phyloP scores from a whole-genome alignment of 2,329 filamentous ascomycete genomes.

The Domatiomyces catenatus region DNA sequence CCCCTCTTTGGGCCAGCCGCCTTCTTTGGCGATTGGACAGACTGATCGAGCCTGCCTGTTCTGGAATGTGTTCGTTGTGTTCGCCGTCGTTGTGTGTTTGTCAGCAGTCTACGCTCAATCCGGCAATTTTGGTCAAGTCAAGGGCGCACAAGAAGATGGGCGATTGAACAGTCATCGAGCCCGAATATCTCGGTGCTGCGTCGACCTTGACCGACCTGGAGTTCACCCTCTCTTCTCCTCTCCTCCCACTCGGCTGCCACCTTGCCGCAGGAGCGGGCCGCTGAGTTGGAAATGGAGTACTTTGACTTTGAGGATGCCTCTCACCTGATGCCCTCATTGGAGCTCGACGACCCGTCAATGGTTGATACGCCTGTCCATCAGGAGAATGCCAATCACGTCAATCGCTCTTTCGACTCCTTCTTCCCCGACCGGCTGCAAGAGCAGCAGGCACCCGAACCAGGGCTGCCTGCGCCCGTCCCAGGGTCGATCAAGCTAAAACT shows the following conservation, averaged over 20 bases:
- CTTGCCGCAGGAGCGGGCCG: not conserved
- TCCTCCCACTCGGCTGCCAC: not conserved
- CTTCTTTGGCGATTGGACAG: not conserved
- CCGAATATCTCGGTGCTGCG: too few species aligned
- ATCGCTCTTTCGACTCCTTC: constrained; percentile 23
- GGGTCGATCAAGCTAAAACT: constrained; percentile 15
- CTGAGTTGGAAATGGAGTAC: constrained; percentile 26
- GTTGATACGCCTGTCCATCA: constrained; percentile 25
- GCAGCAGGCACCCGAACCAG: constrained; percentile 22
- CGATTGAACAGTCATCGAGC: not conserved
- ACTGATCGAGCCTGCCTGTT: not conserved
- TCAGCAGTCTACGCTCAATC: not conserved
- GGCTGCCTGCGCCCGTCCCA: constrained; percentile 23
- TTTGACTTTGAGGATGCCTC: constrained; percentile 34
- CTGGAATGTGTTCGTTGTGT: not conserved
- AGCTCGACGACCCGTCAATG: constrained; percentile 27
- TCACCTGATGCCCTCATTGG: constrained; percentile 19
- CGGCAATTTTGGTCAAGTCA: not conserved
- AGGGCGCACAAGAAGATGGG: not conserved
- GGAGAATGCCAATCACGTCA: constrained; percentile 22
- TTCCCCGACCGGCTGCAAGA: constrained; percentile 28
- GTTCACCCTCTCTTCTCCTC: not conserved
- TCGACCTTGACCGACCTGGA: not conserved
- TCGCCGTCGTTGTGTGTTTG: not conserved
- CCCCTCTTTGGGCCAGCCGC: not conserved